Base-by-base conservation (phyloP, 169 alveolate species). In the Eimeria tenella region DNA sequence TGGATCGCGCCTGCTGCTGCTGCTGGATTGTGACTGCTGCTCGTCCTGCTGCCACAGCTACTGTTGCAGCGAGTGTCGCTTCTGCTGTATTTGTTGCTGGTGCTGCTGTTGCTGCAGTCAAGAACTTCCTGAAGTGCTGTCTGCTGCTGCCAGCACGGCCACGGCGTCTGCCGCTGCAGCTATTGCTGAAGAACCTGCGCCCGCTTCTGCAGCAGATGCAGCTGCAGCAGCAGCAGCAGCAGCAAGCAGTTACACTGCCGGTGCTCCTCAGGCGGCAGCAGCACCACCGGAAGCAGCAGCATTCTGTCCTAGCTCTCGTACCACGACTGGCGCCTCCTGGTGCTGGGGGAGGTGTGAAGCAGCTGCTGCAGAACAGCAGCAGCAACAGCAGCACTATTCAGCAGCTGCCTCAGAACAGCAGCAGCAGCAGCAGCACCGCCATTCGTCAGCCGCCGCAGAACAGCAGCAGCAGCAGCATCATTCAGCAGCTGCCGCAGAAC, bases 161-260 rank as follows among this genome's bases (percentile, higher is more conserved):
- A 25, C 84, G 84, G 15, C 84, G 84, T 13, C 84, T 74, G 62
- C 84, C 84, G 62, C 84, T 74, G 55, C 84, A 25, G 84, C 60
- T 74, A 6, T 56, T 74, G 84, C 58, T 74, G 62, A 74, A 74
- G 25, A 74, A 74, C 84, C 42, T 74, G 31, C 62, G 17, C 5
- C 84, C 84, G 62, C 62, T 74, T 15, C 84, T 74, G 84, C 84
- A 74, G 84, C 84, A 74, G 84, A 52, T 25, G 84, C 84, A 74
- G 84, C 84, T 42, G 62, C 84, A 42, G 84, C 84, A 74, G 84
- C 84, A 74, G 60, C 84, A 74, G 84, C 84, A 52, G 84, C 62
- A 50, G 60, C 60, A 74, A 13, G 58, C 62, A 23, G 60, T n/a
- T 5, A 42, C 62, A 42, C 60, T 74, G 62, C 84, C 84, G n/a